phyloP scores from a whole-genome alignment of 192 early-diverging fungal genomes.

The Chytriomyces confervae region DNA sequence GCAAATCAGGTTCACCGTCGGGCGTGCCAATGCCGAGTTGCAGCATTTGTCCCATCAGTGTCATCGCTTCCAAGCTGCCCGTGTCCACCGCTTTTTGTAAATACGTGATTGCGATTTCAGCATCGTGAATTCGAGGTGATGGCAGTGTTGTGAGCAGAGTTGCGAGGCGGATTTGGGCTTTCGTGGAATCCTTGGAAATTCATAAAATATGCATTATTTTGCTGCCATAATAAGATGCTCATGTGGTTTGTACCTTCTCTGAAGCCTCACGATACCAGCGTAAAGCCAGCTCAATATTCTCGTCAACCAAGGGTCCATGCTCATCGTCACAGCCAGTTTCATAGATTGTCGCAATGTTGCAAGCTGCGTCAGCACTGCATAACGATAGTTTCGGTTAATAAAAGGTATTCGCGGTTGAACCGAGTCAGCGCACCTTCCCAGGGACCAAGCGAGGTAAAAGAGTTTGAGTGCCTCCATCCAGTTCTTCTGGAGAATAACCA shows the following conservation, averaged over 20 bases:
- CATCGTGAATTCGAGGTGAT: constrained; percentile 33
- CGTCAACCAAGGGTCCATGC: constrained; percentile 42
- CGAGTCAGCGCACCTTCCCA: constrained; percentile 44
- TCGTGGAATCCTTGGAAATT: constrained; percentile 41
- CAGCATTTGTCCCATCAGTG: constrained; percentile 52
- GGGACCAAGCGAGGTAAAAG: constrained; percentile 52
- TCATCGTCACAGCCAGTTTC: constrained; percentile 54
- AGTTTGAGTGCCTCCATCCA: constrained; percentile 47
- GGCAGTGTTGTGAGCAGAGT: constrained; percentile 36
- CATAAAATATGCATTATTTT: neutral
- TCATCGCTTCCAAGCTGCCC: constrained; percentile 52
- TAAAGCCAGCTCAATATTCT: constrained; percentile 51
- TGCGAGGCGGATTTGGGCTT: constrained; percentile 49
- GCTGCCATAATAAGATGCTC: neutral
- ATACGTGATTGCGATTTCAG: constrained; percentile 33
- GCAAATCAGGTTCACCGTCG: constrained; percentile 22
- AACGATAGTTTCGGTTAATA: neutral
- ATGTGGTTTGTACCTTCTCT: constrained; percentile 41
- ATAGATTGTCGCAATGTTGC: constrained; percentile 57
- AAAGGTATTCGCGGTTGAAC: neutral
- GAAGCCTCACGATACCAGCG: constrained; percentile 54
- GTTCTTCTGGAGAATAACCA: constrained; percentile 7
- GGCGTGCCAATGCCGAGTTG: constrained; percentile 43
- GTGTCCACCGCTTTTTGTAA: constrained; percentile 40
- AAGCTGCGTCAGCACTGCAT: constrained; percentile 52